A percentile compares a stretch with the other conserved stretches of the same genome.
These are phyloP conservation scores for Rutstroemia sp. DNA, from an alignment of 2,329 filamentous ascomycete species.

Conservation along the genomic window DNA sequence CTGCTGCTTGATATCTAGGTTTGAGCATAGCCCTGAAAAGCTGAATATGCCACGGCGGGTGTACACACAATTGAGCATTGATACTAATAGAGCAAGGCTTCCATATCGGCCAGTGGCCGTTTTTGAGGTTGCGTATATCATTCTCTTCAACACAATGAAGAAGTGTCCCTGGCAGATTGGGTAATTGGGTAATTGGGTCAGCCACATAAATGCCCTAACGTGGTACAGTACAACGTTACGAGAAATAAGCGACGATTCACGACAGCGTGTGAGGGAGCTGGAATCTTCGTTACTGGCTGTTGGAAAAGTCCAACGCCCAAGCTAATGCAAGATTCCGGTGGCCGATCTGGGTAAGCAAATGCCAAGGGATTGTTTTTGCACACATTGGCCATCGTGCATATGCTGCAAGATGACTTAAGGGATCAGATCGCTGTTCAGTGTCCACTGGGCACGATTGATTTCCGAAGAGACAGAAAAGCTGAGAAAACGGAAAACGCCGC, in stretches of 20 bases:
- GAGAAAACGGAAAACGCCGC: too few relatives aligned
- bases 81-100: not conserved
- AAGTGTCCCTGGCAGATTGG: too few relatives aligned
- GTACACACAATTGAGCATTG: not conserved
- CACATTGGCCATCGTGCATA: conserved; percentile 1
- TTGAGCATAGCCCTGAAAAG: not conserved
- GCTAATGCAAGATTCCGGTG: conserved; percentile 7
- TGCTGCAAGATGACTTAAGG: conserved; percentile 2
- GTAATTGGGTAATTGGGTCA: too few relatives aligned
- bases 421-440: not conserved
- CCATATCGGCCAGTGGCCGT: not conserved
- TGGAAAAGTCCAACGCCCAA: not conserved
- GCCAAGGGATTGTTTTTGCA: not conserved
- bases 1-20: too few relatives aligned
- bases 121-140: not conserved
- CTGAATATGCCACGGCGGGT: not conserved
- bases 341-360: not conserved
- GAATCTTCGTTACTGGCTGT: not conserved
- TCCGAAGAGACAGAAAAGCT: not conserved
- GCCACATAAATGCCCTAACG: too few relatives aligned
- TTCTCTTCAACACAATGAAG: too few relatives aligned
- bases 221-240: too few relatives aligned
- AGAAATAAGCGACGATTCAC: too few relatives aligned
- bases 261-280: too few relatives aligned
- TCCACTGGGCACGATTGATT: not conserved